Conservation (phyloP, 208 protist genomes). For the Trypanosoma avium region DNA sequence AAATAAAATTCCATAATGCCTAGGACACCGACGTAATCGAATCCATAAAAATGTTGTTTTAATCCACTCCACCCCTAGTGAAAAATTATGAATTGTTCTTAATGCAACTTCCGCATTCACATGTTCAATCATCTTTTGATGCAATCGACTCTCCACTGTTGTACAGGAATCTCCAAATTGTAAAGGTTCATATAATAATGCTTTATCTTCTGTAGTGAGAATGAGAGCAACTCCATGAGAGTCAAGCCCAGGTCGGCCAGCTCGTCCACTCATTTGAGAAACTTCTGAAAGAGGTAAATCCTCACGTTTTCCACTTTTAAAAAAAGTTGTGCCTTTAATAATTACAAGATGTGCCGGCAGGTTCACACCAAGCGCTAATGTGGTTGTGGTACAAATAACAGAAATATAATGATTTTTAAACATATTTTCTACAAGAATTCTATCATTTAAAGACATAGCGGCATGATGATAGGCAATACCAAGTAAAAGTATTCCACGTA, state of each 20-base stretch:
- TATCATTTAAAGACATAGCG: constrained; percentile 71
- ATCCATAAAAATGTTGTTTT: constrained; percentile 92
- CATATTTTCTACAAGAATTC: constrained; percentile 80
- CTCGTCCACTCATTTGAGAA: constrained; percentile 98
- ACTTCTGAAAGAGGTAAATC: constrained; percentile 97
- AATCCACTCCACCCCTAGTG: constrained; percentile 78
- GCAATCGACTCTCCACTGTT: constrained; percentile 79
- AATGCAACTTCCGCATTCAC: constrained; percentile 93
- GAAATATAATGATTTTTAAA: constrained; percentile 84
- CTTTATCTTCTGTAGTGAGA: constrained; percentile 75
- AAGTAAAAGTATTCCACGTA: constrained; percentile 52
- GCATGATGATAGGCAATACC: constrained; percentile 91
- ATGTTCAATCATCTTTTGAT: constrained; percentile 90
- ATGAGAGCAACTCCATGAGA: constrained; percentile 83
- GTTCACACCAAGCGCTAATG: constrained; percentile 93
- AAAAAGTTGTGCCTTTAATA: constrained; percentile 98
- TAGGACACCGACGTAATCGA: constrained; percentile 58
- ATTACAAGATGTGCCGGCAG: constrained; percentile 92
- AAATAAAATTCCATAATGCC: constrained; percentile 78
- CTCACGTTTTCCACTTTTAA: constrained; percentile 91
- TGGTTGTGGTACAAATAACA: constrained; percentile 92
- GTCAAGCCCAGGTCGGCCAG: constrained; percentile 89
- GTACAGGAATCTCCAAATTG: constrained; percentile 39
- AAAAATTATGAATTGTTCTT: constrained; percentile 82
- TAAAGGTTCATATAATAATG: constrained; percentile 62